Evolutionary conservation across 1,139 yeast genomes (phyloP).

Genomic region (Nakaseomyces uthaithaninus): DNA sequence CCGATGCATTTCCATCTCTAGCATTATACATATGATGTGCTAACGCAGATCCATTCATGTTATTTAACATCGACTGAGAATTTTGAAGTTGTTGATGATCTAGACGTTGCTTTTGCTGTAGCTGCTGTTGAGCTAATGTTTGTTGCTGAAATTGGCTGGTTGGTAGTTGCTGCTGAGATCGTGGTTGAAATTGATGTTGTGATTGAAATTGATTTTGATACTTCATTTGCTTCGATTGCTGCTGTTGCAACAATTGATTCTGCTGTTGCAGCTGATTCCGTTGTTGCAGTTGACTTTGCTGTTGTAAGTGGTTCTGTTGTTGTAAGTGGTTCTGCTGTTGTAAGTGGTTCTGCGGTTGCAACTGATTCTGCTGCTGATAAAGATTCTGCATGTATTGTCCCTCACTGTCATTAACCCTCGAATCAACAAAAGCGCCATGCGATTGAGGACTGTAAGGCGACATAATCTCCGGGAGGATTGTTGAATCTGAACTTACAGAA

Average conservation of each 20-base stretch:
- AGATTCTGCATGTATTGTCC: background rate
- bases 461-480: background rate
- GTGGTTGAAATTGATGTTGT: background rate
- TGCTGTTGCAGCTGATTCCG: background rate
- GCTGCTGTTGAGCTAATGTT: background rate
- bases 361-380: background rate
- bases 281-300: background rate
- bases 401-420: background rate
- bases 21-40: background rate
- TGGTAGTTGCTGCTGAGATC: background rate
- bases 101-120: background rate
- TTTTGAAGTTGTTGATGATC: background rate
- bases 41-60: too few relatives aligned
- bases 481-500: constrained; percentile 1
- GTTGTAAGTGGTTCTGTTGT: background rate
- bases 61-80: background rate
- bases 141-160: background rate
- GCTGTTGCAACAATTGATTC: background rate
- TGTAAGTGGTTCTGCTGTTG: background rate
- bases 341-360: background rate
- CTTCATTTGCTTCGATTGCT: background rate
- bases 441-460: background rate
- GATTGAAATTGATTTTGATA: background rate
- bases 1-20: background rate
- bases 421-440: background rate